Base-by-base conservation (phyloP, 2,329 filamentous ascomycete species). In the Apiospora rasikravindrae region DNA sequence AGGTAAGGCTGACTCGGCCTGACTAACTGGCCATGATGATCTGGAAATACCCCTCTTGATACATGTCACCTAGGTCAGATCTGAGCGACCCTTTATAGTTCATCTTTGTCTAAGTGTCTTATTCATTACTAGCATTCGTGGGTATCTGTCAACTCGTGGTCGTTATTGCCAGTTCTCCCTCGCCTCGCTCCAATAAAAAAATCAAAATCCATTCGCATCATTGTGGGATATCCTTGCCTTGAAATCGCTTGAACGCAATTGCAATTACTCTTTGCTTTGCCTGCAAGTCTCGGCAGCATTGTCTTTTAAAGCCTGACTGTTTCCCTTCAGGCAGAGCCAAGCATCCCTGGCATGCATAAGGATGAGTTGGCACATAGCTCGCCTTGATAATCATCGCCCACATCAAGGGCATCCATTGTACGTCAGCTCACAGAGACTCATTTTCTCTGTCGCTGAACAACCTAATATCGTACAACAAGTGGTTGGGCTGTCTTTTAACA, bases 331-430 rank as follows among this genome's bases (percentile, higher is more conserved):
- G 16, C 53, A 37, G 29, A 19, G 29, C 53, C 53, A 37, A 61
- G 53, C 29, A 61, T 61, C 53, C 53, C 53, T 61, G 53, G 53
- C 53, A 37, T 22, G 29, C 53, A 37, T 61, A 61, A 61, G 14
- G 14, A n/a, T 61, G 53, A 61, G 53, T 61, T 61, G 53, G 53
- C 53, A 37, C 29, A 33, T 57, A 6, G 53, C 57, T 40, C 26
- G 51, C 33, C 57, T 64, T 14, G 57, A 40, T n/a, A n/a, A 64
- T 24, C 33, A 64, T 64, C 22, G 57, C 19, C 29, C 53, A 37
- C 16, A 16, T 61, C 29, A 37, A 37, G 33, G 29, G 16, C 29
- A 61, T 37, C 19, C 8, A n/a, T 61, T 16, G 16, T 37, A 11
- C 53, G 13, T 61, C 19, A 8, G 16, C 26, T 51, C 8, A 24